These are phyloP conservation scores for Osmozyma mogii DNA, from an alignment of 805 yeast genomes.

Conservation along the genomic window DNA sequence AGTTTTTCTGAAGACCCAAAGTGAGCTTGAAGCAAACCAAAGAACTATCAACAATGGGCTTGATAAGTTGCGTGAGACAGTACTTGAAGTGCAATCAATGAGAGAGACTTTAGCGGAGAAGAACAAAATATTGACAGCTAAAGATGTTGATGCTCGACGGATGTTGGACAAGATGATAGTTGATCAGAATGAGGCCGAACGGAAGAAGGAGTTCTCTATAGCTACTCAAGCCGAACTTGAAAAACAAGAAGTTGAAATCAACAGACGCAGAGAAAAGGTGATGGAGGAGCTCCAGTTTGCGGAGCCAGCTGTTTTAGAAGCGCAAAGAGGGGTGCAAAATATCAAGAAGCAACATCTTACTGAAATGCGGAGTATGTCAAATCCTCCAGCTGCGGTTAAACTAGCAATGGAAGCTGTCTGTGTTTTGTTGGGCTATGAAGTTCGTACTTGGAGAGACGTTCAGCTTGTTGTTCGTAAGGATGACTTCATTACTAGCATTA, in stretches of 20 bases:
- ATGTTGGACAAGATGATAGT: constrained; percentile 69
- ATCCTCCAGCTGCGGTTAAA: constrained; percentile 86
- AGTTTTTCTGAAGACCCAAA: constrained; percentile 36
- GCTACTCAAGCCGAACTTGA: constrained; percentile 65
- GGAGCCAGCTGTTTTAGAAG: constrained; percentile 79
- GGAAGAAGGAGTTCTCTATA: constrained; percentile 78
- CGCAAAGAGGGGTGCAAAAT: constrained; percentile 82
- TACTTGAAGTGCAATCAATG: constrained; percentile 58
- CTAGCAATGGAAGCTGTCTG: constrained; percentile 85
- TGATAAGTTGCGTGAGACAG: constrained; percentile 69
- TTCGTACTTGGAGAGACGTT: constrained; percentile 71
- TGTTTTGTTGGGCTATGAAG: constrained; percentile 64
- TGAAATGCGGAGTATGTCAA: constrained; percentile 79
- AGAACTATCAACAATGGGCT: constrained; percentile 68
- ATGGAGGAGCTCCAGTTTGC: constrained; percentile 61
- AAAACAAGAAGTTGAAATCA: constrained; percentile 56
- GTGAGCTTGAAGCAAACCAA: constrained; percentile 54
- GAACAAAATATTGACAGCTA: constrained; percentile 38
- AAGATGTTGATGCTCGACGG: constrained; percentile 60
- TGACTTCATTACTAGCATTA: constrained; percentile 79
- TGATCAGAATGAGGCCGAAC: constrained; percentile 88
- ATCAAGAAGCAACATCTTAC: constrained; percentile 89
- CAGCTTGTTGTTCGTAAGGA: constrained; percentile 74
- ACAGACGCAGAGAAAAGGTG: constrained; percentile 45
- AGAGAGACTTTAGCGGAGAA: constrained; percentile 48